phyloP scores from a whole-genome alignment of 768 basidiomycete genomes.

The Tylopilus sp. region DNA sequence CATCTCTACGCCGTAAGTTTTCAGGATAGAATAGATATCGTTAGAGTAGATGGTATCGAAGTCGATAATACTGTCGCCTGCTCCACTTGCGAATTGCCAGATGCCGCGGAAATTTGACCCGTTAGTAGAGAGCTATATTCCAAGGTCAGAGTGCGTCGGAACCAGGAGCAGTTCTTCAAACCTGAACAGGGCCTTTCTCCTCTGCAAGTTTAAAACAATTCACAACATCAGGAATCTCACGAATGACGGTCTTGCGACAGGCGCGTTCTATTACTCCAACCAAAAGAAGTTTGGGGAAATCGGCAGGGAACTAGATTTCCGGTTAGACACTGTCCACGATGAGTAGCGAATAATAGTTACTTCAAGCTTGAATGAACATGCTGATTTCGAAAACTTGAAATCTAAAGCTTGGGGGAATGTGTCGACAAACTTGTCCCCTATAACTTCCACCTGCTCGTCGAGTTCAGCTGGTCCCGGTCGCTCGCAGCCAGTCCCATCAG shows the following conservation, averaged over 20 bases:
- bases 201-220: conserved; percentile 70
- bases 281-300: conserved; percentile 89
- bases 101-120: conserved; percentile 91
- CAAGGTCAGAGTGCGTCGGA: not conserved
- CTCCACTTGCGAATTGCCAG: conserved; percentile 67
- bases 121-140: conserved; percentile 71
- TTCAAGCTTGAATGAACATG: conserved; percentile 80
- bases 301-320: conserved; percentile 67
- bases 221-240: conserved; percentile 84
- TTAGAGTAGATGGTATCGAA: conserved; percentile 86
- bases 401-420: conserved; percentile 63
- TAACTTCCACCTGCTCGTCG: conserved; percentile 39
- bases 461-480: conserved; percentile 29
- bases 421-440: conserved; percentile 51
- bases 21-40: conserved; percentile 88
- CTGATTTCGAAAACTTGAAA: conserved; percentile 65
- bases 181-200: conserved; percentile 53
- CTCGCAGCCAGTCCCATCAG: conserved; percentile 22
- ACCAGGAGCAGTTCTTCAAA: conserved; percentile 20
- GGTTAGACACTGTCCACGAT: not conserved
- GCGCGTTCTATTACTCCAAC: conserved; percentile 90
- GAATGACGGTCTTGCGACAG: conserved; percentile 80
- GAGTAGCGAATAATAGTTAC: conserved; percentile 44
- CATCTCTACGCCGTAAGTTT: conserved; percentile 96
- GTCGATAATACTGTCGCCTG: conserved; percentile 61